Evolutionary conservation across 2,329 filamentous ascomycete genomes (phyloP).

Genomic region (Colletotrichum agaves): DNA sequence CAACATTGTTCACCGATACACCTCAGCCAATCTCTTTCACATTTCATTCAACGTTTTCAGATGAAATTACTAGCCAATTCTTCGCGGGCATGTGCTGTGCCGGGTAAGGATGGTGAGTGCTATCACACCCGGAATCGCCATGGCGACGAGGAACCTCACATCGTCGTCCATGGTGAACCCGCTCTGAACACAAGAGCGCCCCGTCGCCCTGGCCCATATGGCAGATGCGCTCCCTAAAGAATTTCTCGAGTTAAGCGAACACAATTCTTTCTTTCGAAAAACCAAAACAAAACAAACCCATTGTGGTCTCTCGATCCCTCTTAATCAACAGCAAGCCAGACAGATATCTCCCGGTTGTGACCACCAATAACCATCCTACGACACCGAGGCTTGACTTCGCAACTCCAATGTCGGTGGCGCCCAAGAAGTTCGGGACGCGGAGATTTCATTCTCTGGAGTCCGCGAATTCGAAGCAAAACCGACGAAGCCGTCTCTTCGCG

Average conservation of each 20-base stretch:
- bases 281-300: background rate
- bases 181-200: slow-evolving; percentile 37
- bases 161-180: slow-evolving; percentile 33
- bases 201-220: background rate
- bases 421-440: background rate
- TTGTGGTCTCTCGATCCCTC: background rate
- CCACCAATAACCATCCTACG: too few relatives aligned
- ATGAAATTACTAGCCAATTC: too few relatives aligned
- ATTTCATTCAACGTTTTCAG: too few relatives aligned
- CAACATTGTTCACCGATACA: too few relatives aligned
- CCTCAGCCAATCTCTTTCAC: too few relatives aligned
- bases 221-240: background rate
- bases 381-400: background rate
- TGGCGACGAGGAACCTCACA: background rate
- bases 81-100: too few relatives aligned
- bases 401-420: slow-evolving; percentile 19
- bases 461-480: background rate
- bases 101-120: background rate
- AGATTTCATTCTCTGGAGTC: background rate
- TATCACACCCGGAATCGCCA: background rate
- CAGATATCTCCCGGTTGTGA: background rate
- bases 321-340: background rate
- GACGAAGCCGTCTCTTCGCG: slow-evolving; percentile 12
- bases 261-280: background rate
- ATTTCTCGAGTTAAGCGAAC: background rate